Conservation (phyloP, 192 early-diverging fungal species). For the Backusella parvicylindrica region DNA sequence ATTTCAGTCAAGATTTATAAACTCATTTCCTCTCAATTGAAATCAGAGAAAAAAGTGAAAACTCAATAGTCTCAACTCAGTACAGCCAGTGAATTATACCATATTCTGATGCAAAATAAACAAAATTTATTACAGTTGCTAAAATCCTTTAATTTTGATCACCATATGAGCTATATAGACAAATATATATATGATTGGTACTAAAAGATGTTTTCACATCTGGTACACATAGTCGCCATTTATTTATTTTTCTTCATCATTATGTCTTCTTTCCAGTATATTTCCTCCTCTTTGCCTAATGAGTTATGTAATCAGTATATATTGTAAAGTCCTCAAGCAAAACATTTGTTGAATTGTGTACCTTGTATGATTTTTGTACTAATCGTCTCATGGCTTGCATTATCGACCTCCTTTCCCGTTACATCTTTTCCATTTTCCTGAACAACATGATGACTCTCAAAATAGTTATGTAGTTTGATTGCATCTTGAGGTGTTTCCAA, state of each 20-base stretch:
- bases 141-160: too few relatives aligned
- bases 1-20: background rate
- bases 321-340: too few relatives aligned
- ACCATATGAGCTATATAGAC: too few relatives aligned
- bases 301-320: background rate
- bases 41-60: background rate
- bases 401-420: background rate
- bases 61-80: background rate
- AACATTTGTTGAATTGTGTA: too few relatives aligned
- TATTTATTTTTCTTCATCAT: background rate
- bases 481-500: constrained; percentile 16
- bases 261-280: constrained; percentile 23
- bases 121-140: too few relatives aligned
- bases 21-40: background rate
- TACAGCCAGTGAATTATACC: too few relatives aligned
- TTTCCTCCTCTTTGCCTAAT: constrained; percentile 21
- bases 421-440: constrained; percentile 5
- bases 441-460: background rate
- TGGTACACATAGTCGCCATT: too few relatives aligned
- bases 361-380: background rate
- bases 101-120: background rate
- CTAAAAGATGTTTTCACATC: too few relatives aligned
- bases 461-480: constrained; percentile 3
- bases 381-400: background rate
- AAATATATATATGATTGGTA: too few relatives aligned